Percentiles rank a stretch among this genome's conserved stretches.
Conservation (phyloP, 306 rosid species). For the Lotus japonicus region DNA sequence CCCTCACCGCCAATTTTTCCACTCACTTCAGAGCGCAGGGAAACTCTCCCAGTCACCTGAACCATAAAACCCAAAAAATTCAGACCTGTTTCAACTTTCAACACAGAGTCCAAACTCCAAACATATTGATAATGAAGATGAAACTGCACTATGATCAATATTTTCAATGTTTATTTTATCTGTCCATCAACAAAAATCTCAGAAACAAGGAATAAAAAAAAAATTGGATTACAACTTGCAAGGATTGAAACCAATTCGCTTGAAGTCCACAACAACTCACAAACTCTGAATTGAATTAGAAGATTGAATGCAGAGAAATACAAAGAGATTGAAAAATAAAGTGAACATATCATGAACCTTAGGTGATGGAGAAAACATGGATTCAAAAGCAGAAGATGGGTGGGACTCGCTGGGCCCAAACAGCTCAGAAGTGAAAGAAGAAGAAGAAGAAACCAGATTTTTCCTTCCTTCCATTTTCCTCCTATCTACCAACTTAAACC, state of each 20-base stretch:
- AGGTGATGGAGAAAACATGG: slow-evolving; percentile 50
- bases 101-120: too few species aligned
- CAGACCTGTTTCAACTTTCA: too few species aligned
- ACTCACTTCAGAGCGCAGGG: slow-evolving; percentile 38
- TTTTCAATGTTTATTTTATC: background rate
- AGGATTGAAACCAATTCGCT: background rate
- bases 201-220: background rate
- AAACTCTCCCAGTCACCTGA: slow-evolving; percentile 64
- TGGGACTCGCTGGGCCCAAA: slow-evolving; percentile 50
- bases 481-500: background rate
- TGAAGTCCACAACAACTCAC: background rate
- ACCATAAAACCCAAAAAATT: slow-evolving; percentile 7
- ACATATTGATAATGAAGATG: too few species aligned
- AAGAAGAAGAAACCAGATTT: slow-evolving; percentile 41
- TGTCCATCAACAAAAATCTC: background rate
- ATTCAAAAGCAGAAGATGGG: slow-evolving; percentile 36
- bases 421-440: slow-evolving; percentile 62
- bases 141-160: background rate
- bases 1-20: slow-evolving; percentile 37
- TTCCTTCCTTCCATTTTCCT: slow-evolving; percentile 62
- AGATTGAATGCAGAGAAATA: background rate
- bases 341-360: too few species aligned
- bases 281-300: too few species aligned
- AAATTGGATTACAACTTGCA: background rate
- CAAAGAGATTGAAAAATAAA: background rate